Base-by-base conservation (phyloP, 2,329 filamentous ascomycete species). In the Colletotrichum euphorbiae region DNA sequence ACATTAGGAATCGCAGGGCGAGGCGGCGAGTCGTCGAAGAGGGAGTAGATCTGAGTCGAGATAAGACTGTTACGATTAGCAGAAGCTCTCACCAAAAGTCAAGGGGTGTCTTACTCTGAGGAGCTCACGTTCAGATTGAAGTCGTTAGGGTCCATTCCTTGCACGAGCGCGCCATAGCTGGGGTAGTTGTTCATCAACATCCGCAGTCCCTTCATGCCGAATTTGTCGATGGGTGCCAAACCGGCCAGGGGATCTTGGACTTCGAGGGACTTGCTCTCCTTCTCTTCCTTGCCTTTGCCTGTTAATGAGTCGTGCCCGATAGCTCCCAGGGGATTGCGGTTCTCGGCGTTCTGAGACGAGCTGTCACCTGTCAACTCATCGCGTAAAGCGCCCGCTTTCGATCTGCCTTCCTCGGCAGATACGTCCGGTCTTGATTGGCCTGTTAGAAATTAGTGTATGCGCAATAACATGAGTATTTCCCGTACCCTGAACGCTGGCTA, bases 141-240 rank as follows among this genome's bases (percentile, higher is more conserved):
- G 9, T 81, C 79, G 50, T 77, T 80, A 11, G 89, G 84, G 70
- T 91, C 88, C 71, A 90, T 83, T 3, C 89, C 89, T 50, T 84
- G 83, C 11, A 90, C 81, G 73, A 89, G 82, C 4, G 87, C 85
- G 59, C 86, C 87, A 75, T 89, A 90, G 71, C 90, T 87, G 13
- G 87, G 85, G 70, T 85, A 89, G 74, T 86, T 89, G 77, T 87
- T 88, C 83, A 90, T 90, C 76, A 91, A 78, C 36, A 87, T 86
- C 64, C 85, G 83, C 67, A 90, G 80, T 9, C 89, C 89, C 75
- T 90, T 90, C 54, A 91, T 81, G 4, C 89, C 89, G 83, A 84
- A 91, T 74, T 86, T 89, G 73, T 91, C 89, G 43, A 83, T 84
- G 3, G 86, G 83, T n/a, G 85, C 78, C 88, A 90, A 89, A 51